Conservation (phyloP, 345 rosid species). For the Cardiospermum halicacabum region DNA sequence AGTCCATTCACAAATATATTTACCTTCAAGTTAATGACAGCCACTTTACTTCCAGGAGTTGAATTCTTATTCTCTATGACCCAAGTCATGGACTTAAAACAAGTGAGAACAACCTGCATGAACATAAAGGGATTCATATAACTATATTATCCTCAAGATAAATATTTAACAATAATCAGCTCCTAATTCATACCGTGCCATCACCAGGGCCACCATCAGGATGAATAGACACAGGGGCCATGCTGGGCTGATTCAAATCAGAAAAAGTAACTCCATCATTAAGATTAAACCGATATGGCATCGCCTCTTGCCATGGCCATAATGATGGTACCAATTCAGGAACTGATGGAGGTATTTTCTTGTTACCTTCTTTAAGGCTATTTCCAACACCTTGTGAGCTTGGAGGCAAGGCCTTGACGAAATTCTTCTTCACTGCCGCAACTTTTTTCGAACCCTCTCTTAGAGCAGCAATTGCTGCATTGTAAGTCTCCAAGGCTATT, state of each 20-base stretch:
- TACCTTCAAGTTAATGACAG: slow-evolving; percentile 62
- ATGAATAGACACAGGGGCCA: slow-evolving; percentile 44
- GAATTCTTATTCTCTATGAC: slow-evolving; percentile 47
- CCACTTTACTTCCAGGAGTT: slow-evolving; percentile 39
- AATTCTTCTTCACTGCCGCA: slow-evolving; percentile 39
- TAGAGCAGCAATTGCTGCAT: slow-evolving; percentile 36
- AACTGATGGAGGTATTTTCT: slow-evolving; percentile 29
- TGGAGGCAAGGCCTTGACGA: slow-evolving; percentile 32
- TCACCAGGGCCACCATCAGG: slow-evolving; percentile 34
- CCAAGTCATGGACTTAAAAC: slow-evolving; percentile 72
- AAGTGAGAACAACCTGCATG: slow-evolving; percentile 56
- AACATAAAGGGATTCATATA: slow-evolving; percentile 1
- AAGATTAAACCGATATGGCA: slow-evolving; percentile 38
- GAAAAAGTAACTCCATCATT: slow-evolving; percentile 48
- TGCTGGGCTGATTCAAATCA: slow-evolving; percentile 55
- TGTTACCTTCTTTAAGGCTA: slow-evolving; percentile 35
- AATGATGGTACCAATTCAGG: slow-evolving; percentile 38
- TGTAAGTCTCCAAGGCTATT: slow-evolving; percentile 45
- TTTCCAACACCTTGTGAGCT: slow-evolving; percentile 35
- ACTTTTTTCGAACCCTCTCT: slow-evolving; percentile 44
- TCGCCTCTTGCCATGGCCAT: slow-evolving; percentile 61
- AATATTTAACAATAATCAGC: not conserved
- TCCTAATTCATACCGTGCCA: slow-evolving; percentile 31
- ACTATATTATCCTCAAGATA: not conserved
- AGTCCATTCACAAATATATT: not conserved